Evolutionary conservation across 768 basidiomycete species (phyloP), one percentile per base, ranked within the genome.

Genomic region (Amanita exitialis): DNA sequence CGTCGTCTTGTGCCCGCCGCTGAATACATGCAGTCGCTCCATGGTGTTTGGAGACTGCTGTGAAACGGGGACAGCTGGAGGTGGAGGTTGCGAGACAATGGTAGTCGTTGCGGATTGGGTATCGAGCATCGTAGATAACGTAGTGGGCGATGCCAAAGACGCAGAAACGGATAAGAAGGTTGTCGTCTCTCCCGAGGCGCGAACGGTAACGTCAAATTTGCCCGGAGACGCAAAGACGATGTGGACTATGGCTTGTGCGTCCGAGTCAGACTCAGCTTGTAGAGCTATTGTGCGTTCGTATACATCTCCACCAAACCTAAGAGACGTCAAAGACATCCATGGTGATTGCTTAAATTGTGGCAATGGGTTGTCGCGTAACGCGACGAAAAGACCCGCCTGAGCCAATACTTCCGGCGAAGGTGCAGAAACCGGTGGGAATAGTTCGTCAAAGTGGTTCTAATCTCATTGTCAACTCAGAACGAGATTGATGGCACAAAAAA

Each of bases 21-120:
- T 67, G 65, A 93, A 90, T 34, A 93, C 60, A 60, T 93, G 90
- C 32, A 94, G 68, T 20, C 85, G 78, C 61, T 90, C 88, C 69
- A 77, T 79, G 4, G 79, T 77, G 45, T 71, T 75, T 5, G 73
- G 68, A 7, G 77, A 75, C 18, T 51, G 28, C 1, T 67, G 65
- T 9, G 83, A 81, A 4, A 74, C 77, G 20, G 82, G 78, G 6
- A 76, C 61, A 13, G 69, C 67, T 16, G 77, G 66, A 3, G 75
- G 72, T 9, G 81, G 80, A 9, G 66, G 68, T 64, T 90, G 89
- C 9, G 86, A 77, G 9, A 94, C 80, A 53, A 94, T 71, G 1
- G 86, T 91, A n/a, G 80, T 79, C 21, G 71, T 71, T 16, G 66
- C 61, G 20, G 70, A 72, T 34, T 75, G 67, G 21, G 72, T 69